Conservation (phyloP, 495 filamentous ascomycete genomes). For the Penicillium coprophilum region DNA sequence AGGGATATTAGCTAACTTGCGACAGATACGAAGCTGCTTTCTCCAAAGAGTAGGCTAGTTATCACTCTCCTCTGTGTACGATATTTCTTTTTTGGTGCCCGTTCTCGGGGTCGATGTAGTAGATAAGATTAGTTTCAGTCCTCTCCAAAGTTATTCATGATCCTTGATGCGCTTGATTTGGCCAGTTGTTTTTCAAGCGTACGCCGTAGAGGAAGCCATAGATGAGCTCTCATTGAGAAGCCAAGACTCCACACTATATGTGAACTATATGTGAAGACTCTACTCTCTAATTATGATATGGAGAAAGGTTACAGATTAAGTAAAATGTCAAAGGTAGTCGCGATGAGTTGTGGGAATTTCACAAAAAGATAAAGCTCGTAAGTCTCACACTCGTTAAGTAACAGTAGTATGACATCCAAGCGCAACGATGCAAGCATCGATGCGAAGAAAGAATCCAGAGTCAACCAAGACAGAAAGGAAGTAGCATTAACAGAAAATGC, state of each 20-base stretch:
- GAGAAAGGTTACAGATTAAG: neutral
- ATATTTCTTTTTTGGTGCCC: constrained; percentile 16
- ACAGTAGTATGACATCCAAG: constrained; percentile 13
- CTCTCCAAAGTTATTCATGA: constrained; percentile 11
- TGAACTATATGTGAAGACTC: neutral
- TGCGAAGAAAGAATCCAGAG: constrained; percentile 11
- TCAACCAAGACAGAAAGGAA: constrained; percentile 17
- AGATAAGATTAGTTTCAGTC: constrained; percentile 13
- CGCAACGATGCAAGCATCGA: constrained; percentile 15
- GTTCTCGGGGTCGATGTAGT: constrained; percentile 12
- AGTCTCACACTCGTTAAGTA: constrained; percentile 13
- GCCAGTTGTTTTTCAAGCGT: neutral
- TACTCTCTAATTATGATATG: neutral
- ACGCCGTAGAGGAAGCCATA: neutral
- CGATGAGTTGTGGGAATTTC: neutral
- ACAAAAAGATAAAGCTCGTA: constrained; percentile 8
- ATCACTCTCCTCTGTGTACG: constrained; percentile 23
- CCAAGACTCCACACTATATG: neutral
- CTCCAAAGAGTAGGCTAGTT: constrained; percentile 18
- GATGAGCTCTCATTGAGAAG: neutral
- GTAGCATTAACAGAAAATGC: constrained; percentile 11
- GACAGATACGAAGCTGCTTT: constrained; percentile 45
- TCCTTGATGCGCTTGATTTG: neutral
- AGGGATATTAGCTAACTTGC: constrained; percentile 9
- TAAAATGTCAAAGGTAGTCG: neutral